Percentiles rank a stretch among this genome's conserved stretches.
Conservation (phyloP, 2,329 filamentous ascomycete genomes). For the Trichoderma sp. region DNA sequence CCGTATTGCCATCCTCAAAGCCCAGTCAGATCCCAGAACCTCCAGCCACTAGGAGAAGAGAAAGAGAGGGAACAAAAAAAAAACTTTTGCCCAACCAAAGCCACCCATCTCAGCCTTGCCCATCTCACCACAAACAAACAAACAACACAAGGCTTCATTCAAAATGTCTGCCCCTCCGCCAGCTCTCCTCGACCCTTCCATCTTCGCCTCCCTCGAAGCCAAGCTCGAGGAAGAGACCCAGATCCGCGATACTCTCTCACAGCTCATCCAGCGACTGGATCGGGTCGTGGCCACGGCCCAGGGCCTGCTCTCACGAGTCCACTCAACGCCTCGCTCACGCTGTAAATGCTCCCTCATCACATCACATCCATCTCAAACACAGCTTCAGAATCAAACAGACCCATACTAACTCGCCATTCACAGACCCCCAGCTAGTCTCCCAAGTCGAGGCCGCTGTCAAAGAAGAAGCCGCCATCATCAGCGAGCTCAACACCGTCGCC, state of each 20-base stretch:
- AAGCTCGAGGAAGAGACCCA: slow-evolving; percentile 86
- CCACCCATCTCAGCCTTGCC: slow-evolving; percentile 3
- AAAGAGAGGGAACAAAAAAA: not conserved
- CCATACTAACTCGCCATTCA: not conserved
- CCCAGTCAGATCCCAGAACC: not conserved
- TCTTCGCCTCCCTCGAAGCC: slow-evolving; percentile 83
- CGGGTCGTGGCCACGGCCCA: slow-evolving; percentile 79
- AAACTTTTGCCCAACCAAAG: not conserved
- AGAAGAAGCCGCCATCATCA: slow-evolving; percentile 68
- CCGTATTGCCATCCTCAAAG: not conserved
- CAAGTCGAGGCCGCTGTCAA: slow-evolving; percentile 70
- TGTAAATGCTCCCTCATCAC: slow-evolving; percentile 39
- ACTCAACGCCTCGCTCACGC: slow-evolving; percentile 72
- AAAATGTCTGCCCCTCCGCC: slow-evolving; percentile 30
- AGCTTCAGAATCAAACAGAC: not conserved
- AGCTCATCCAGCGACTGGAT: slow-evolving; percentile 78
- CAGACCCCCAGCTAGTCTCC: slow-evolving; percentile 64
- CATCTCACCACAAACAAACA: slow-evolving; percentile 6
- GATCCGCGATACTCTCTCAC: slow-evolving; percentile 78
- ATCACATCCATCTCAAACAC: not conserved
- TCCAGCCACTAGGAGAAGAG: not conserved
- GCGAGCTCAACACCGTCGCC: slow-evolving; percentile 68
- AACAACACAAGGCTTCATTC: not conserved
- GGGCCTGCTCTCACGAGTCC: slow-evolving; percentile 81
- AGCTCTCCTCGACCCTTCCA: slow-evolving; percentile 64